These are phyloP conservation scores for Sanguinoderma infundibulare DNA, from an alignment of 1,284 basidiomycete genomes.

Conservation along the genomic window DNA sequence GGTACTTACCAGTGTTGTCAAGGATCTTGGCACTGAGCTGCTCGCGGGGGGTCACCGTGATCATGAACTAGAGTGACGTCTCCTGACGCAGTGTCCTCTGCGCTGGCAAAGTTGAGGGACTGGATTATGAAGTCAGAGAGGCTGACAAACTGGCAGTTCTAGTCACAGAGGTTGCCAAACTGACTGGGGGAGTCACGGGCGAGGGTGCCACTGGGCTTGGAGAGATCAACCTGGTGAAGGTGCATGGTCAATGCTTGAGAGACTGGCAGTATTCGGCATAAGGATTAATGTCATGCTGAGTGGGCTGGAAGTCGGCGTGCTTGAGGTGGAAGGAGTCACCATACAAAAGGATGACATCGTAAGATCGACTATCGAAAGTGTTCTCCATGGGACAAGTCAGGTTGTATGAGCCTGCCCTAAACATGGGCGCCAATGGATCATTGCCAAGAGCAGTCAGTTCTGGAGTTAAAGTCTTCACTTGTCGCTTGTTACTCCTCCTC, in stretches of 20 bases:
- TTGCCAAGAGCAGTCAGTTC: too few species aligned
- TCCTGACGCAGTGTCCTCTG: constrained; percentile 36
- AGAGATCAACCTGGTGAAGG: constrained; percentile 19
- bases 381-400: too few species aligned
- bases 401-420: too few species aligned
- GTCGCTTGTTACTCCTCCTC: too few species aligned
- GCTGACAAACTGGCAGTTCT: constrained; percentile 58
- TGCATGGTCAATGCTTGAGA: constrained; percentile 44
- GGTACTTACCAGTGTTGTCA: constrained; percentile 51
- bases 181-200: constrained; percentile 36
- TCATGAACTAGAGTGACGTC: constrained; percentile 71
- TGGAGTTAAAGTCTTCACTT: too few species aligned
- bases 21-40: constrained; percentile 54
- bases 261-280: constrained; percentile 62
- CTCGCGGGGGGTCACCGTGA: constrained; percentile 68
- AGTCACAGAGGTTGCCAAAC: constrained; percentile 49
- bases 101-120: constrained; percentile 21
- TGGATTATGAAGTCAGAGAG: constrained; percentile 38
- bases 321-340: constrained; percentile 70
- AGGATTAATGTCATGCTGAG: constrained; percentile 46
- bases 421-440: too few species aligned
- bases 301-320: constrained; percentile 47
- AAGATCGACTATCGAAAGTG: too few species aligned
- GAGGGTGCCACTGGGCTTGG: constrained; percentile 35
- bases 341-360: constrained; percentile 79